Percentiles rank a stretch among this genome's conserved stretches.
phyloP scores from a whole-genome alignment of 1,284 basidiomycete genomes.

The Apiotrichum gracile region DNA sequence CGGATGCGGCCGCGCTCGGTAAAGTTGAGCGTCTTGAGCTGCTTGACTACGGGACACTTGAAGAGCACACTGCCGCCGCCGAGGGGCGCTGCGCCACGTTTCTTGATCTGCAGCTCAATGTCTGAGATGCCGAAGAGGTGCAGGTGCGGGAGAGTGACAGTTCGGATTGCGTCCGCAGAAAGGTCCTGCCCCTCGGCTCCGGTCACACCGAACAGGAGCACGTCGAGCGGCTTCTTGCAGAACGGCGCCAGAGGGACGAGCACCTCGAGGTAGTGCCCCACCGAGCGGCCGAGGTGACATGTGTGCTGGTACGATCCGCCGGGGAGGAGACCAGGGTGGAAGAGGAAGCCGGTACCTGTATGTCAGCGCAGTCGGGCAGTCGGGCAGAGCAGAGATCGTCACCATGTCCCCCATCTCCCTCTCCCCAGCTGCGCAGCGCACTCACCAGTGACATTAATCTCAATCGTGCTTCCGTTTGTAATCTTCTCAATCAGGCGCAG shows the following conservation, averaged over 20 bases:
- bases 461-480: conserved; percentile 91
- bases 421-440: not conserved
- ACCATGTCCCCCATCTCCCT: too few species aligned
- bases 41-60: conserved; percentile 83
- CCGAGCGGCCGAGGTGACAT: conserved; percentile 74
- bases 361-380: not conserved
- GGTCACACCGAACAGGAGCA: conserved; percentile 84
- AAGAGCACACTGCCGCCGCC: conserved; percentile 94
- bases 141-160: conserved; percentile 85
- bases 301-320: conserved; percentile 81
- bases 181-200: conserved; percentile 76
- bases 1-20: conserved; percentile 84
- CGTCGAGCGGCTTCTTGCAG: conserved; percentile 75
- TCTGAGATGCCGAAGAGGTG: conserved; percentile 83
- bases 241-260: conserved; percentile 87
- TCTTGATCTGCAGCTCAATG: conserved; percentile 86
- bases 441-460: conserved; percentile 91
- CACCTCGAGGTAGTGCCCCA: conserved; percentile 93
- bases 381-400: not conserved
- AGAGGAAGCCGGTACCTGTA: conserved; percentile 76
- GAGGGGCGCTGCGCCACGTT: conserved; percentile 79
- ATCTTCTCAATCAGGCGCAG: conserved; percentile 83
- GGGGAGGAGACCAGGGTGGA: conserved; percentile 86
- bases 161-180: conserved; percentile 83
- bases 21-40: conserved; percentile 86